Base-by-base conservation (phyloP, 208 protist species). In the Acanthamoeba triangularis region DNA sequence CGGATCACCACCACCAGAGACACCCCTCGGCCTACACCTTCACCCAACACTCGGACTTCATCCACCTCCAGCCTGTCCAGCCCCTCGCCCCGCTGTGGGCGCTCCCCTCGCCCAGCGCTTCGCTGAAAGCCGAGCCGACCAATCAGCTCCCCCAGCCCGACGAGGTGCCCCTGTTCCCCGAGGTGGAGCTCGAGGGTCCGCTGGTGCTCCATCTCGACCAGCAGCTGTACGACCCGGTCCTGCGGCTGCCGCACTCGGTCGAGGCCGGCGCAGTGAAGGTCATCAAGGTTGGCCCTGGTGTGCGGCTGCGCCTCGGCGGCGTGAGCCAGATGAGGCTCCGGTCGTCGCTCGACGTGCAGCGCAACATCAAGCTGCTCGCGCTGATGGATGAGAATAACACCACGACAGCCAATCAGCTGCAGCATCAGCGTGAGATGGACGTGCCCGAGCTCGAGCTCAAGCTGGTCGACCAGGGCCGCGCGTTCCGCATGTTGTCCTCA, bases 401-500 rank as follows among this genome's bases (percentile, higher is more conserved):
- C 11, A 35, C 63, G 23, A 37, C 63, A 28, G 33, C 63, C 56
- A 63, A 63, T 7, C 56, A 11, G 25, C 5, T 5, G 3, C 59
- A 41, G 1, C 37, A 41, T 1, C 63, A 35, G 11, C n/a, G 18
- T 18, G 20, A 63, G 28, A 72, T 72, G 63, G 63, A 72, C 30
- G 63, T 72, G 63, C 63, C 63, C 28, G 63, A 72, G 63, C 63
- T 72, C n/a, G 63, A 72, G n/a, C 23, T 72, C n/a, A 30, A 72
- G 63, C 63, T 72, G 63, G 14, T 16, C 10, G 30, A 72, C 63
- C 30, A 72, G 13, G 63, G 63, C n/a, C n/a, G 6, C n/a, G 30
- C 4, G 23, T 72, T 72, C 63, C 63, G 63, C n/a, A 11, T 72
- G 63, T 30, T 0, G 63, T 72, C 63, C 5, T 10, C 63, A 23